phyloP scores from a whole-genome alignment of 2,329 filamentous ascomycete species.

The Amylocarpus encephaloides region DNA sequence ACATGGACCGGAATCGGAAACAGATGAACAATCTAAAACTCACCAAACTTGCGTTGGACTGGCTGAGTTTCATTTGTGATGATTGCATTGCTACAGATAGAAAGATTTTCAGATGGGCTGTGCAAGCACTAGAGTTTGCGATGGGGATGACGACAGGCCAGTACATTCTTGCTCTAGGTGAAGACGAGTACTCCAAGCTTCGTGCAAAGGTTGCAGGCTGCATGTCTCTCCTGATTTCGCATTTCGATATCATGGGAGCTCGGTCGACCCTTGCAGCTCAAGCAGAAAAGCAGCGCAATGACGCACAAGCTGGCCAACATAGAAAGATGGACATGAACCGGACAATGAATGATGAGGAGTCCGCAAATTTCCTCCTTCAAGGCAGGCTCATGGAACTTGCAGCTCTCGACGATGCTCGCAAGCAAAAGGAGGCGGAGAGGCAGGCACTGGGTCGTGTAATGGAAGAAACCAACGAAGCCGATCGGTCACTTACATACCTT shows the following conservation, averaged over 20 bases:
- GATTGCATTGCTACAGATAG: constrained; percentile 91
- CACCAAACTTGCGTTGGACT: constrained; percentile 87
- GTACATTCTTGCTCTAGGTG: constrained; percentile 84
- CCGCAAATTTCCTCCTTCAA: constrained; percentile 64
- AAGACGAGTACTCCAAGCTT: constrained; percentile 77
- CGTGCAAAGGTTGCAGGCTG: constrained; percentile 89
- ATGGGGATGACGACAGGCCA: constrained; percentile 96
- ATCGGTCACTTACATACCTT: constrained; percentile 87
- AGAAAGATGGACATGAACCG: constrained; percentile 71
- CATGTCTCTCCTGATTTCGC: constrained; percentile 94
- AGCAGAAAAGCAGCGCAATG: constrained; percentile 82
- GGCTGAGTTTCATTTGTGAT: constrained; percentile 97
- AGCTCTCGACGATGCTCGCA: constrained; percentile 70
- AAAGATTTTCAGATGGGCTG: constrained; percentile 96
- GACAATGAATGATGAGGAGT: constrained; percentile 76
- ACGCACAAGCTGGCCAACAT: constrained; percentile 70
- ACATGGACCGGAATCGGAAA: constrained; percentile 91
- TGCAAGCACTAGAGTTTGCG: constrained; percentile 88
- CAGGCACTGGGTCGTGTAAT: constrained; percentile 85
- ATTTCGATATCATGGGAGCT: constrained; percentile 98
- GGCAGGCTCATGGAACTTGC: constrained; percentile 68
- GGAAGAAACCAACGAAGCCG: constrained; percentile 91
- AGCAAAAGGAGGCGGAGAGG: constrained; percentile 74
- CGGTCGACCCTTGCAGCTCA: constrained; percentile 89
- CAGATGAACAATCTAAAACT: constrained; percentile 97